Conservation (phyloP, 257 asterid genomes). For the Mentha longifolia region DNA sequence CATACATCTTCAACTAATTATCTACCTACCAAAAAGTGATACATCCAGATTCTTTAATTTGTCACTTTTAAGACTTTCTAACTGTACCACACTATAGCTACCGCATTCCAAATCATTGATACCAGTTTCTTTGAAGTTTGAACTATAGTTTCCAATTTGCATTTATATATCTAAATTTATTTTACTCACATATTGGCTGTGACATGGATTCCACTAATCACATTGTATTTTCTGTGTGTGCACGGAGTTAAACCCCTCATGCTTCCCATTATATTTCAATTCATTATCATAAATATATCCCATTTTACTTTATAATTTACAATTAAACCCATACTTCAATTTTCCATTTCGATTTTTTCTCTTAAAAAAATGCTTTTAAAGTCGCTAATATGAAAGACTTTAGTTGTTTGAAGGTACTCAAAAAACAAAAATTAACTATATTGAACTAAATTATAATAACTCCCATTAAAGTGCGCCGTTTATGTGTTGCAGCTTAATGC, state of each 20-base stretch:
- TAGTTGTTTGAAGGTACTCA: too few species aligned
- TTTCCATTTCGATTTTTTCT: not conserved
- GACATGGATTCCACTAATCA: conserved; percentile 27
- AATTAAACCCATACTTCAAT: conserved; percentile 2
- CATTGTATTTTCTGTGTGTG: not conserved
- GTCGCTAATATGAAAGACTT: too few species aligned
- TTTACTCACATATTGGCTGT: conserved; percentile 9
- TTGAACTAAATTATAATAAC: not conserved
- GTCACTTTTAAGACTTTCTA: conserved; percentile 4
- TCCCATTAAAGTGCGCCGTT: not conserved
- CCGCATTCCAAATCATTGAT: not conserved
- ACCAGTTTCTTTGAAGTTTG: too few species aligned
- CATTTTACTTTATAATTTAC: not conserved
- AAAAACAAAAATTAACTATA: too few species aligned
- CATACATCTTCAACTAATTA: not conserved
- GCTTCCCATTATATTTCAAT: conserved; percentile 5
- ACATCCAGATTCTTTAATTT: conserved; percentile 9
- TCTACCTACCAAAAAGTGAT: conserved; percentile 12
- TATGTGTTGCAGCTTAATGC: not conserved
- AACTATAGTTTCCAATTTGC: not conserved
- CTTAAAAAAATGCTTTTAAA: too few species aligned
- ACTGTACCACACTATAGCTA: conserved; percentile 16
- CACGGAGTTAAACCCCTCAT: not conserved
- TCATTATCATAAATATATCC: not conserved
- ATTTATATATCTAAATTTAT: not conserved